Percentiles rank a stretch among this genome's conserved stretches.
Conservation (phyloP, 1,284 basidiomycete species). For the Marasmius tenuissimus region DNA sequence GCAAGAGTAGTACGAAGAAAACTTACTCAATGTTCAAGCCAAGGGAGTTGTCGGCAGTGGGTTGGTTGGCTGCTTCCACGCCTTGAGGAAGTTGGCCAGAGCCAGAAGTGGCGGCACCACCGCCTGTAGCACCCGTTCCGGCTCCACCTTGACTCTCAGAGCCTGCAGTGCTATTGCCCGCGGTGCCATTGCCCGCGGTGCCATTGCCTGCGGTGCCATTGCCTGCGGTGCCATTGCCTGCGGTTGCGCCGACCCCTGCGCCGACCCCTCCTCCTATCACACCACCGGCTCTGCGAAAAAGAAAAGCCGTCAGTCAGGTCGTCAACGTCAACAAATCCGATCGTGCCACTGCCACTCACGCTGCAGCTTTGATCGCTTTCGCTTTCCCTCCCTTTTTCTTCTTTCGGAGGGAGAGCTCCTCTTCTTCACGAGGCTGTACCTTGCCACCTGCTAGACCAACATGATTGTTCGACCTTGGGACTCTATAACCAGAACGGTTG, state of each 20-base stretch:
- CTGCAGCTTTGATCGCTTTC: too few relatives aligned
- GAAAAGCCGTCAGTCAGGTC: too few relatives aligned
- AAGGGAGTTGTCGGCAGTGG: slow-evolving; percentile 58
- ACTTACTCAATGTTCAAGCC: slow-evolving; percentile 73
- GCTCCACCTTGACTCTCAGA: slow-evolving; percentile 9
- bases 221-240: too few relatives aligned
- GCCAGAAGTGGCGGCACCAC: slow-evolving; percentile 4
- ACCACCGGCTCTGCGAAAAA: too few relatives aligned
- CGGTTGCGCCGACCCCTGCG: too few relatives aligned
- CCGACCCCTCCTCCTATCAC: too few relatives aligned
- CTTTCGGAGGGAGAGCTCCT: background rate
- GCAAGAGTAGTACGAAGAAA: background rate
- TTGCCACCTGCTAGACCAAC: slow-evolving; percentile 25
- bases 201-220: slow-evolving; percentile 12
- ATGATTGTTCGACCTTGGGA: slow-evolving; percentile 24
- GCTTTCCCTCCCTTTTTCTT: background rate
- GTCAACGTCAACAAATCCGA: too few relatives aligned
- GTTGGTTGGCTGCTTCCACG: slow-evolving; percentile 52
- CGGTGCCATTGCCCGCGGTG: slow-evolving; percentile 10
- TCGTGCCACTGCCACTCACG: too few relatives aligned
- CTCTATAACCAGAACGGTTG: slow-evolving; percentile 18
- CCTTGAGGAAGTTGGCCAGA: slow-evolving; percentile 22
- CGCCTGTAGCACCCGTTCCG: slow-evolving; percentile 11
- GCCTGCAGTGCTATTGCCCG: slow-evolving; percentile 12
- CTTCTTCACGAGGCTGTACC: slow-evolving; percentile 8